These are phyloP conservation scores for Tetraselmis striata DNA, from an alignment of 139 green algal species.

Conservation along the genomic window DNA sequence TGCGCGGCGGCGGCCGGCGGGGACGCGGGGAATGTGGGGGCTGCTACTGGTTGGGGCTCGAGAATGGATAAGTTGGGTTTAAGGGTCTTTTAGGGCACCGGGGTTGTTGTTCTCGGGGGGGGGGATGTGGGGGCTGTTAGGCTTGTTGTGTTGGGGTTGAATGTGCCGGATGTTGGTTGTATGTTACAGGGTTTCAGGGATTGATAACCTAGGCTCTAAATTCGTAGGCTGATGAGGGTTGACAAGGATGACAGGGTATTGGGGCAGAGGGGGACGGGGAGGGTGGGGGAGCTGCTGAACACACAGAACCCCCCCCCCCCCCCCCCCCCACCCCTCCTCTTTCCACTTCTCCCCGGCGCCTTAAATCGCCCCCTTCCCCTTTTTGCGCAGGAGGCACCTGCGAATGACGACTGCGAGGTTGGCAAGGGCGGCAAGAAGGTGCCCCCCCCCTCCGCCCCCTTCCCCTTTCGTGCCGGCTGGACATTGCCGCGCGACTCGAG, in stretches of 20 bases:
- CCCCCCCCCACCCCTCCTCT: too few relatives aligned
- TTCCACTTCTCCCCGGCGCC: neutral
- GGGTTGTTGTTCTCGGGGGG: neutral
- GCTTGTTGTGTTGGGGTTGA: neutral
- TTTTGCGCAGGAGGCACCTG: neutral
- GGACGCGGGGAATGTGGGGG: too few relatives aligned
- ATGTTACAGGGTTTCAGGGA: too few relatives aligned
- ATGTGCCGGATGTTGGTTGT: constrained; percentile 7
- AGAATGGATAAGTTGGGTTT: neutral
- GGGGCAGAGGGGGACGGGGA: neutral
- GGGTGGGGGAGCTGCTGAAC: too few relatives aligned
- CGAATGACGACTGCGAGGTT: constrained; percentile 53
- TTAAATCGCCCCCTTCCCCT: neutral
- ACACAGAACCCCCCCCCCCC: too few relatives aligned
- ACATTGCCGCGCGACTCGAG: too few relatives aligned
- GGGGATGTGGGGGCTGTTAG: neutral
- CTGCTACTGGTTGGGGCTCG: neutral
- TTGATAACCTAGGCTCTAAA: neutral
- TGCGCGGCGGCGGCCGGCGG: constrained; percentile 8
- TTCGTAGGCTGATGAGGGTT: neutral
- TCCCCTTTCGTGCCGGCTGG: too few relatives aligned
- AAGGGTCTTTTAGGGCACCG: neutral
- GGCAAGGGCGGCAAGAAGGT: constrained; percentile 3
- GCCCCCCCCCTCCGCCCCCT: too few relatives aligned
- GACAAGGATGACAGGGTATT: neutral